Percentiles rank a stretch among this genome's conserved stretches.
Conservation (phyloP, 306 rosid species). For the Fragaria nilgerrensis region DNA sequence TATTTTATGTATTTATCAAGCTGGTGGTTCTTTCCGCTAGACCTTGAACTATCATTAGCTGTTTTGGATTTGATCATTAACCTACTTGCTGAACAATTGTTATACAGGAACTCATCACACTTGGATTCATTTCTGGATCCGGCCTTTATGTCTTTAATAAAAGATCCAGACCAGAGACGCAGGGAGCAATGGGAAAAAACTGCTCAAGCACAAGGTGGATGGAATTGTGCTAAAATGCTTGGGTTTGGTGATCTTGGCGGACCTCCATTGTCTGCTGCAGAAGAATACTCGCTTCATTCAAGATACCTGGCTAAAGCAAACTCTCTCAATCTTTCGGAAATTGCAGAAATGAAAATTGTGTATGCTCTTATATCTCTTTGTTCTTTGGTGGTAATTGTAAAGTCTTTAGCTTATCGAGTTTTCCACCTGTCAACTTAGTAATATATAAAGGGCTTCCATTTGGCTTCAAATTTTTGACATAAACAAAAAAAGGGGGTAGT, state of each 20-base stretch:
- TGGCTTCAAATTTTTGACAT: neutral
- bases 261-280: constrained; percentile 81
- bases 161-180: constrained; percentile 97
- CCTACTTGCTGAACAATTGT: constrained; percentile 16
- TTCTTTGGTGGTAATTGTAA: neutral
- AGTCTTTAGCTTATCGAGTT: neutral
- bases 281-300: constrained; percentile 92
- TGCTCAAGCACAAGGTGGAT: constrained; percentile 82
- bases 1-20: constrained; percentile 5
- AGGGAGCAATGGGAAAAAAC: constrained; percentile 97
- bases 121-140: constrained; percentile 90
- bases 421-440: neutral
- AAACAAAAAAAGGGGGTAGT: neutral
- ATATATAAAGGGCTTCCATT: neutral
- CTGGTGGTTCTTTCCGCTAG: neutral
- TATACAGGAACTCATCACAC: constrained; percentile 71
- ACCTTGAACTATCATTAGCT: neutral
- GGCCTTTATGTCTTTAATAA: constrained; percentile 97
- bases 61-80: constrained; percentile 11
- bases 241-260: constrained; percentile 91
- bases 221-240: constrained; percentile 75
- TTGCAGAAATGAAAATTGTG: constrained; percentile 97
- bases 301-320: constrained; percentile 98
- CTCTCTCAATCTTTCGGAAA: constrained; percentile 85
- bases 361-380: constrained; percentile 37